Evolutionary conservation across 1,284 basidiomycete species (phyloP).

Genomic region (Naganishia sp.): DNA sequence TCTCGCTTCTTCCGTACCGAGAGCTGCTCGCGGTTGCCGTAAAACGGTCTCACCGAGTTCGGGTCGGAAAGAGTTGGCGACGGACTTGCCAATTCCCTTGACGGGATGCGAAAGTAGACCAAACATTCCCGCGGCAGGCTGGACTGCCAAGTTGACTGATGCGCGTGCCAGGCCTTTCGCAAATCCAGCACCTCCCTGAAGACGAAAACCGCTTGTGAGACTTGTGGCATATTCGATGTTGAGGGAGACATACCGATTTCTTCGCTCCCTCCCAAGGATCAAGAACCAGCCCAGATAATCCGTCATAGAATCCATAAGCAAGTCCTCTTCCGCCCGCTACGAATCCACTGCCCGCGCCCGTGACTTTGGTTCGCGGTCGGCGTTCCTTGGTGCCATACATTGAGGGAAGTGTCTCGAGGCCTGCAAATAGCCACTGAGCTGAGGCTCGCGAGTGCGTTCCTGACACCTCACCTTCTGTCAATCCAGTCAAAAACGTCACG

Average conservation of each 20-base stretch:
- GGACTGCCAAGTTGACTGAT: conserved; percentile 5
- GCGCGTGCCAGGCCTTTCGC: conserved; percentile 1
- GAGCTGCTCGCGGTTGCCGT: not conserved
- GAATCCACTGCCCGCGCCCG: conserved; percentile 51
- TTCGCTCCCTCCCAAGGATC: conserved; percentile 59
- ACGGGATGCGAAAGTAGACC: not conserved
- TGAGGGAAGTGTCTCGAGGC: conserved; percentile 22
- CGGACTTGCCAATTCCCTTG: conserved; percentile 23
- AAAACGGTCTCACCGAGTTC: conserved; percentile 7
- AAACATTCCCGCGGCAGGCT: conserved; percentile 6
- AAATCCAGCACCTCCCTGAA: not conserved
- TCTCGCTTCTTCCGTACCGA: not conserved
- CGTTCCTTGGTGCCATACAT: conserved; percentile 12
- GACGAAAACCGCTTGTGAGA: not conserved
- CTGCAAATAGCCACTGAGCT: not conserved
- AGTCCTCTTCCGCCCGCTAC: conserved; percentile 56
- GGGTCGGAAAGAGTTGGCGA: conserved; percentile 24
- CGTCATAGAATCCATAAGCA: conserved; percentile 58
- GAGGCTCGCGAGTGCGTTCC: no score
- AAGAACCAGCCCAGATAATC: conserved; percentile 60
- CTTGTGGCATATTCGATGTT: not conserved
- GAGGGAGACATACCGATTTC: conserved; percentile 53
- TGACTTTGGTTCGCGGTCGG: conserved; percentile 27
- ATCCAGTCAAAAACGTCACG: conserved; percentile 2
- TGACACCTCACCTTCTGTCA: conserved; percentile 16